phyloP scores from a whole-genome alignment of 192 early-diverging fungal species.

The Diversispora eburnea region DNA sequence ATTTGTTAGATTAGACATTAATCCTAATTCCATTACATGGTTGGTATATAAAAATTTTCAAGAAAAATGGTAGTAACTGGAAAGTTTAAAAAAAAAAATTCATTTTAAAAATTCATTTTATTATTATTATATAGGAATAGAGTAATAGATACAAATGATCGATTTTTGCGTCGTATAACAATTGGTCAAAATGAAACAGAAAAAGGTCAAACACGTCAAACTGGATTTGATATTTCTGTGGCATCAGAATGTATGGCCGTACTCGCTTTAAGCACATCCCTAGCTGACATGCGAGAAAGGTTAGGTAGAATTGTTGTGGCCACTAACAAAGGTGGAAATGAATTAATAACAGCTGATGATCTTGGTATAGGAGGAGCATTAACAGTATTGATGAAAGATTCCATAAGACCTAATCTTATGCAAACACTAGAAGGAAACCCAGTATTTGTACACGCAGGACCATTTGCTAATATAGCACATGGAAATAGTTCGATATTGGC shows the following conservation, averaged over 20 bases:
- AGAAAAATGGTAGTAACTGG: too few relatives aligned
- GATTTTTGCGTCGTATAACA: constrained; percentile 88
- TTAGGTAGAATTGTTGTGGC: constrained; percentile 96
- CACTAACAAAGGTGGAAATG: constrained; percentile 69
- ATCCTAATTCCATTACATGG: constrained; percentile 93
- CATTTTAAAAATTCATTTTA: background rate
- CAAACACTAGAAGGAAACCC: constrained; percentile 99
- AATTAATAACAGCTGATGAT: constrained; percentile 88
- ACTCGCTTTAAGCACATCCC: constrained; percentile 83
- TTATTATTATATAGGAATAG: constrained; percentile 51
- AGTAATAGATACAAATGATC: constrained; percentile 94
- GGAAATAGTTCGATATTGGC: constrained; percentile 96
- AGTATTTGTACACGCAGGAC: constrained; percentile 97
- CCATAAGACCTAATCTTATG: constrained; percentile 98
- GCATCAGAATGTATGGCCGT: constrained; percentile 99
- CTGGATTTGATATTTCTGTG: constrained; percentile 98
- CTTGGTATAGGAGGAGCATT: constrained; percentile 93
- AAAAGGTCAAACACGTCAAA: constrained; percentile 79
- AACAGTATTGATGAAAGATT: constrained; percentile 97
- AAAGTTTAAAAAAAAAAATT: too few relatives aligned
- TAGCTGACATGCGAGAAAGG: constrained; percentile 89
- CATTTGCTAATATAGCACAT: constrained; percentile 99
- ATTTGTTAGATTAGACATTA: constrained; percentile 93
- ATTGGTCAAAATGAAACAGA: constrained; percentile 87
- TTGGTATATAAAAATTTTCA: background rate